Conservation (phyloP, 768 basidiomycete species). For the Udeniomyces megalosporus region DNA sequence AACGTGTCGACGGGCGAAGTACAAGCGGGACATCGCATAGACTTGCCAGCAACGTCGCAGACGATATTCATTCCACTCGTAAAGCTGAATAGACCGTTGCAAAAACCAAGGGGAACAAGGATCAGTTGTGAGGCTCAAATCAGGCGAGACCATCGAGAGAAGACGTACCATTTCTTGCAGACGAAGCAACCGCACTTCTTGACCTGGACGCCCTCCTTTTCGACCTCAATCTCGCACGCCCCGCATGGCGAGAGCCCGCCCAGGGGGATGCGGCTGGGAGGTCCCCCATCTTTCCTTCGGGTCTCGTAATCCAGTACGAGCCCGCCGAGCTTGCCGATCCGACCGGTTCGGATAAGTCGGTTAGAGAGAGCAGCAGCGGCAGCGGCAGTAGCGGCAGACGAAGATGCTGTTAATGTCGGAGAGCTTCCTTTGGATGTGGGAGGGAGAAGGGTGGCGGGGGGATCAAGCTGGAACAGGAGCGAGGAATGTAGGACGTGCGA, state of each 20-base stretch:
- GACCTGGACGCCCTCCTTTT: constrained; percentile 1
- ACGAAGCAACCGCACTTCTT: constrained; percentile 2
- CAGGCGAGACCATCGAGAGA: background rate
- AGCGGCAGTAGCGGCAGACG: background rate
- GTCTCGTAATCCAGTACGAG: too few species aligned
- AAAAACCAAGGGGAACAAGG: too few species aligned
- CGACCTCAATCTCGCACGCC: background rate
- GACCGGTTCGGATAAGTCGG: too few species aligned
- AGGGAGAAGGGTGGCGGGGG: too few species aligned
- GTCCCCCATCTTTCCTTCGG: background rate
- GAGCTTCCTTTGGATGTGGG: too few species aligned
- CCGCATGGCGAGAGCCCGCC: background rate
- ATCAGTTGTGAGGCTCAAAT: too few species aligned
- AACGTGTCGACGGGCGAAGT: constrained; percentile 6
- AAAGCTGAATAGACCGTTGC: background rate
- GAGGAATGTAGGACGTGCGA: background rate
- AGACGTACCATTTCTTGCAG: constrained; percentile 5
- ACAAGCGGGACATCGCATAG: constrained; percentile 13
- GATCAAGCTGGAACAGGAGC: too few species aligned
- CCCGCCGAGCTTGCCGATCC: background rate
- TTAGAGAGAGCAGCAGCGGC: too few species aligned
- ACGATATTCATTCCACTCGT: constrained; percentile 15
- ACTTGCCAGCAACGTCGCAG: constrained; percentile 9
- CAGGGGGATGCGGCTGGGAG: too few species aligned
- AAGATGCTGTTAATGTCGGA: too few species aligned